phyloP scores from a whole-genome alignment of 1,284 basidiomycete species.

The Rhodotorula sp. region DNA sequence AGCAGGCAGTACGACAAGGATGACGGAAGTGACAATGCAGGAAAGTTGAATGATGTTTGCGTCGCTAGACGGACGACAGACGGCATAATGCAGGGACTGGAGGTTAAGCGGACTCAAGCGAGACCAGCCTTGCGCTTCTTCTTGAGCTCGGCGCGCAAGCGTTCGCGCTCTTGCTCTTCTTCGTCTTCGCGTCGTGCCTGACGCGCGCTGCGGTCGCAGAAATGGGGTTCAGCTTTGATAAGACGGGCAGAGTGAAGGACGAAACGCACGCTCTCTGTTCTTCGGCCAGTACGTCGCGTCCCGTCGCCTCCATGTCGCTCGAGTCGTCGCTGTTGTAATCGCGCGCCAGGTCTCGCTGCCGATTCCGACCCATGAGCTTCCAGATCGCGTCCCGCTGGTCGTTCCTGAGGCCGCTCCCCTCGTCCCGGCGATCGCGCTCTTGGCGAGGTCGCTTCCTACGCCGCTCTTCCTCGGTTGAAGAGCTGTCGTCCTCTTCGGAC shows the following conservation, averaged over 20 bases:
- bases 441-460: not conserved
- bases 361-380: constrained; percentile 29
- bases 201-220: constrained; percentile 16
- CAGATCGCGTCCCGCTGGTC: constrained; percentile 30
- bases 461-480: not conserved
- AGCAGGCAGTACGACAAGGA: not conserved
- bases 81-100: not conserved
- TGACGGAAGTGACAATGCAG: not conserved
- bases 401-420: constrained; percentile 10
- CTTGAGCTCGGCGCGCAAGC: constrained; percentile 22
- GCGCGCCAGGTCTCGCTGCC: constrained; percentile 7
- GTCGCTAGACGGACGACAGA: not conserved
- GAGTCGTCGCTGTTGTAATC: constrained; percentile 22
- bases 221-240: not conserved
- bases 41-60: not conserved
- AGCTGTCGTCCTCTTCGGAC: not conserved
- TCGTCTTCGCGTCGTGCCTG: constrained; percentile 25
- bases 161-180: constrained; percentile 30
- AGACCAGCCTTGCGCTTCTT: constrained; percentile 15
- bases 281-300: constrained; percentile 18
- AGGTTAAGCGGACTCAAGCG: too few species aligned
- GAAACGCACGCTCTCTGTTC: constrained; percentile 32
- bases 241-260: not conserved
- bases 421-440: not conserved
- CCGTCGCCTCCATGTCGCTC: constrained; percentile 36